Evolutionary conservation across 371 early-diverging fungal genomes (phyloP), one percentile per base, ranked within the genome.

Genomic region (Amoeboaphelidium occidentale): DNA sequence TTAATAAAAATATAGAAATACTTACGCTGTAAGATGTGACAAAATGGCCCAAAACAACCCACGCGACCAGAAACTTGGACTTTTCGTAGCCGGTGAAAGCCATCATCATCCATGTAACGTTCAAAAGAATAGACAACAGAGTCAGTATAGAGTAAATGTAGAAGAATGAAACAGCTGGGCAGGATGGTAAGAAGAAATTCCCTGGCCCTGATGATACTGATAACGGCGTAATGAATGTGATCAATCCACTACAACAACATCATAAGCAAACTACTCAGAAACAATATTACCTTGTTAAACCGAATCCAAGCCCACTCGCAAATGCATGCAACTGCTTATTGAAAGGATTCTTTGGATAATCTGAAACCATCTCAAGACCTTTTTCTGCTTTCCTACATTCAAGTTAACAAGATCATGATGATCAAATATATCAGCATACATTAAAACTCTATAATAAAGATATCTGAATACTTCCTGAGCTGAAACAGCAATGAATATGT

Each of bases 391-490:
- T 69, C 46, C 66, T 69, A 51, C 32, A 21, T 24, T 12, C n/a
- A n/a, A n/a, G n/a, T n/a, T n/a, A n/a, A n/a, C n/a, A n/a, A n/a
- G n/a, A n/a, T n/a, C n/a, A n/a, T n/a, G n/a, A n/a, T n/a, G n/a
- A n/a, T n/a, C n/a, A n/a, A n/a, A n/a, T n/a, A n/a, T n/a, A n/a
- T n/a, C n/a, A n/a, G 23, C 46, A 55, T 63, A 68, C 69, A 55
- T 58, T 22, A 69, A 51, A 25, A 76, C 47, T 12, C 60, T 48
- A 59, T 64, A 79, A 43, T 73, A 71, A 3, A 69, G 55, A 63
- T 66, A 75, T 4, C 81, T 68, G 57, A 72, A 73, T 24, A 72
- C 24, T 53, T 81, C 81, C 56, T 81, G 79, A 0, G 75, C 61
- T 10, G 68, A 54, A 12, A 78, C 65, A 20, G 72, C 68, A 43